Conservation (phyloP, 352 stramenopile species). For the Pseudoperonospora humuli region DNA sequence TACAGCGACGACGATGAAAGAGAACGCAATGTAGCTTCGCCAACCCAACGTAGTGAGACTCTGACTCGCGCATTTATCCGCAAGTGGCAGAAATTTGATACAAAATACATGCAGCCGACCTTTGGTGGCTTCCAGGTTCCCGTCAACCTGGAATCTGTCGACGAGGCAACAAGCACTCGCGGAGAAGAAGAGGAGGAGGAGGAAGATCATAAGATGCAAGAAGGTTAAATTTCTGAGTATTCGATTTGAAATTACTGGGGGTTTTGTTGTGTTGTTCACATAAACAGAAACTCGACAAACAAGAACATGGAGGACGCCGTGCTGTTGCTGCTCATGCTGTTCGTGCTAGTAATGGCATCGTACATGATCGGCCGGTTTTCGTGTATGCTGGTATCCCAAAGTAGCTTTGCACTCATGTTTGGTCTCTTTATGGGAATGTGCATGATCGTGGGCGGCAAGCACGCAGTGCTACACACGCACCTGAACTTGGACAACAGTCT, state of each 20-base stretch:
- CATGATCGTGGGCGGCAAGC: slow-evolving; percentile 58
- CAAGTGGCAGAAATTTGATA: slow-evolving; percentile 66
- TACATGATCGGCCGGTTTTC: slow-evolving; percentile 82
- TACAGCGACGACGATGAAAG: slow-evolving; percentile 36
- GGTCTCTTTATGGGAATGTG: slow-evolving; percentile 63
- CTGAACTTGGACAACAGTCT: slow-evolving; percentile 84
- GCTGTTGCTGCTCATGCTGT: slow-evolving; percentile 77
- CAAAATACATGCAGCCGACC: slow-evolving; percentile 65
- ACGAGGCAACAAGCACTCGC: slow-evolving; percentile 2
- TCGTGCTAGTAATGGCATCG: slow-evolving; percentile 83
- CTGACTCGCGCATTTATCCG: slow-evolving; percentile 53
- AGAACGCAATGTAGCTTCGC: slow-evolving; percentile 9
- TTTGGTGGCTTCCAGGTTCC: slow-evolving; percentile 45
- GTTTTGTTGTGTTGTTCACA: too few relatives aligned
- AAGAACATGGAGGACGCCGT: slow-evolving; percentile 78
- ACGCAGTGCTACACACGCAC: slow-evolving; percentile 59
- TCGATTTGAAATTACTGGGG: too few relatives aligned
- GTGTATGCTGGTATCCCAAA: slow-evolving; percentile 82
- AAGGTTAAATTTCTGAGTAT: too few relatives aligned
- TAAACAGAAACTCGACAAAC: too few relatives aligned
- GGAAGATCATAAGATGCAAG: too few relatives aligned
- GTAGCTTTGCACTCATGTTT: slow-evolving; percentile 77
- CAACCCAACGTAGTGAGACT: slow-evolving; percentile 27
- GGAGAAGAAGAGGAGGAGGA: slow-evolving; percentile 27
- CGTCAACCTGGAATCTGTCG: slow-evolving; percentile 3